phyloP scores from a whole-genome alignment of 768 basidiomycete species.

The Pulveroboletus frians region DNA sequence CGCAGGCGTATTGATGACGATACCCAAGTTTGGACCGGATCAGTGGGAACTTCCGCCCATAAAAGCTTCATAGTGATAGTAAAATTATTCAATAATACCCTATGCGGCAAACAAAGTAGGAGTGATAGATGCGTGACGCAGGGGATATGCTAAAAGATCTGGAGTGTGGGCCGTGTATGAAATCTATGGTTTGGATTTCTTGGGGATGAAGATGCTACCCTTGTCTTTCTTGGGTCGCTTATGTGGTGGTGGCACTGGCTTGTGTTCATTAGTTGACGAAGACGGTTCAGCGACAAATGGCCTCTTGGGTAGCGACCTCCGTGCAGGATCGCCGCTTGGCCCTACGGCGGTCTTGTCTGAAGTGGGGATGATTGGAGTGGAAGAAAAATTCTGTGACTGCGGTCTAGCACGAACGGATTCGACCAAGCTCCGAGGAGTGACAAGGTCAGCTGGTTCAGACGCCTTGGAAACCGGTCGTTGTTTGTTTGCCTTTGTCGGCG shows the following conservation, averaged over 20 bases:
- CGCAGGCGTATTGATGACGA: slow-evolving; percentile 62
- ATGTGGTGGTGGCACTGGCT: slow-evolving; percentile 24
- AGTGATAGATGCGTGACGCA: slow-evolving; percentile 2
- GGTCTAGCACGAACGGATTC: slow-evolving; percentile 27
- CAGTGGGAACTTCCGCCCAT: slow-evolving; percentile 82
- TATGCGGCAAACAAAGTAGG: slow-evolving; percentile 6
- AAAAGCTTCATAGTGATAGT: slow-evolving; percentile 21
- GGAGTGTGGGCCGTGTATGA: neutral
- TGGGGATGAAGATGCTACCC: slow-evolving; percentile 57
- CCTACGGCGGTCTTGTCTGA: neutral
- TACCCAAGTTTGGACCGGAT: slow-evolving; percentile 80
- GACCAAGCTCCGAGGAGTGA: slow-evolving; percentile 35
- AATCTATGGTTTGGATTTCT: slow-evolving; percentile 37
- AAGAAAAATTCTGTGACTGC: slow-evolving; percentile 10
- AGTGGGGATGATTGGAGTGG: neutral
- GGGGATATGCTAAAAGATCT: neutral
- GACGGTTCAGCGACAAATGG: slow-evolving; percentile 15
- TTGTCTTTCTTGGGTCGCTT: slow-evolving; percentile 34
- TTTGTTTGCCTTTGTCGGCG: slow-evolving; percentile 22
- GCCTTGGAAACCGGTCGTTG: slow-evolving; percentile 14
- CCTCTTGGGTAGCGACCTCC: slow-evolving; percentile 18
- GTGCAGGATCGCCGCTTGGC: slow-evolving; percentile 7
- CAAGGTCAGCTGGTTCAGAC: slow-evolving; percentile 31
- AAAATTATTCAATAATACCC: slow-evolving; percentile 14
- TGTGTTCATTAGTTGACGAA: slow-evolving; percentile 16